These are phyloP conservation scores for Sporopachydermia cereana DNA, from an alignment of 1,139 yeast species.

Conservation along the genomic window DNA sequence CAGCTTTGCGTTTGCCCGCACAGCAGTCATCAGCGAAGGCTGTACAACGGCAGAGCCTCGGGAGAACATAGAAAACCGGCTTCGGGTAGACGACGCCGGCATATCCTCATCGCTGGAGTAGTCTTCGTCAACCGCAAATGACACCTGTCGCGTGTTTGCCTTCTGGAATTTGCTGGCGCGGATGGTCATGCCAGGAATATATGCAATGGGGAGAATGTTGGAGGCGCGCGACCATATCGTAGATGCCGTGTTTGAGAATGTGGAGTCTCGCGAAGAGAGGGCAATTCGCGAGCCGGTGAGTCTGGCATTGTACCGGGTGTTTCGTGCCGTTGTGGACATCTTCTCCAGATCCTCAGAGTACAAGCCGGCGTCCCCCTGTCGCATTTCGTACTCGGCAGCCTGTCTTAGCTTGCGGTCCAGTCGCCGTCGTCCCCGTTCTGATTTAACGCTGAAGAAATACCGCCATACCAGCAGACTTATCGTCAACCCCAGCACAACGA, in stretches of 20 bases:
- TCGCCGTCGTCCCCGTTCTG: not conserved
- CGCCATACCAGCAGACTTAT: not conserved
- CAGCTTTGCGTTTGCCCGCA: not conserved
- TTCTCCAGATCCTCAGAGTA: not conserved
- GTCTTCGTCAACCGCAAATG: constrained; percentile 2
- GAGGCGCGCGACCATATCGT: constrained; percentile 49
- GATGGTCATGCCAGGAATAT: constrained; percentile 70
- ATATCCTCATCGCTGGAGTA: constrained; percentile 4
- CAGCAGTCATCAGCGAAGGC: constrained; percentile 2
- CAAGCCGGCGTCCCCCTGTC: not conserved
- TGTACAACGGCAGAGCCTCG: constrained; percentile 1
- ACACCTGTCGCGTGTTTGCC: not conserved
- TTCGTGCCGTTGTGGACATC: not conserved
- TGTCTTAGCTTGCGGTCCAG: not conserved
- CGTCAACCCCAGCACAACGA: not conserved
- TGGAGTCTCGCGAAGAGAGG: constrained; percentile 2
- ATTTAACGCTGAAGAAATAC: constrained; percentile 2
- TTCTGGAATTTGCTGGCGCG: constrained; percentile 5
- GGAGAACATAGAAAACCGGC: not conserved
- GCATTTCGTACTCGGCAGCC: not conserved
- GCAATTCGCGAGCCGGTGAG: constrained; percentile 1
- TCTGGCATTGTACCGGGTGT: constrained; percentile 3
- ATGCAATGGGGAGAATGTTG: constrained; percentile 85
- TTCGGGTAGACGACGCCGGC: not conserved
- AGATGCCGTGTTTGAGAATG: constrained; percentile 3